Base-by-base conservation (phyloP, 2,329 filamentous ascomycete genomes). In the Fusarium nygamai region DNA sequence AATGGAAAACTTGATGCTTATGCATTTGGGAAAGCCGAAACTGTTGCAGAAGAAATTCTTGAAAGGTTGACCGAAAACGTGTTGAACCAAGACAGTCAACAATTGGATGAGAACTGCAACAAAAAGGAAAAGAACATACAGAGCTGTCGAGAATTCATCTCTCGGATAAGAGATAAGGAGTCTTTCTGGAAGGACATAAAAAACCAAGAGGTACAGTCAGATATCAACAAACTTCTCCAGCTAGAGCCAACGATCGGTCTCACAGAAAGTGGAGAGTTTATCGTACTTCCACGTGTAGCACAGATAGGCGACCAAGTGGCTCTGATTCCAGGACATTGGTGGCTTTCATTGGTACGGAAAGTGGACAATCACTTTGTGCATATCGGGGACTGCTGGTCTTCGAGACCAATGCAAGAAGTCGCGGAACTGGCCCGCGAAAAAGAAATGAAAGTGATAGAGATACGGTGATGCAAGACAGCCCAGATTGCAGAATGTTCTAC, bases 111-210 rank as follows among this genome's bases (percentile, higher is more conserved):
- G 13, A 3, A 11, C 31, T 1, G 7, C 2, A 29, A 27, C 1
- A 22, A 9, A 24, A 16, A 38, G 0, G 24, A 33, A 8, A 39
- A 1, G 0, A 34, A 2, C 8, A 6, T 3, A 1, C 5, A 22
- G 10, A 16, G 3, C 17, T 33, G 1, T 4, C 22, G 11, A 46
- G 14, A 63, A 2, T 3, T 63, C 3, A 14, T 60, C 1, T 39
- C 8, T 27, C 41, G 4, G n/a, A 20, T 50, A 5, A 22, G 31
- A 43, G 24, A 64, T 1, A 39, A 8, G 1, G 5, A 20, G 0
- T 48, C 34, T 17, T 50, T 61, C 10, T 31, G 24, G 31, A 5
- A 17, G 7, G 6, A 17, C 5, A 24, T 31, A 3, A 2, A n/a
- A 0, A 17, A 39, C 1, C 5, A 12, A 36, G 6, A n/a, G 5